Conservation (phyloP, 1,284 basidiomycete genomes). For the Pseudozyma pruni region DNA sequence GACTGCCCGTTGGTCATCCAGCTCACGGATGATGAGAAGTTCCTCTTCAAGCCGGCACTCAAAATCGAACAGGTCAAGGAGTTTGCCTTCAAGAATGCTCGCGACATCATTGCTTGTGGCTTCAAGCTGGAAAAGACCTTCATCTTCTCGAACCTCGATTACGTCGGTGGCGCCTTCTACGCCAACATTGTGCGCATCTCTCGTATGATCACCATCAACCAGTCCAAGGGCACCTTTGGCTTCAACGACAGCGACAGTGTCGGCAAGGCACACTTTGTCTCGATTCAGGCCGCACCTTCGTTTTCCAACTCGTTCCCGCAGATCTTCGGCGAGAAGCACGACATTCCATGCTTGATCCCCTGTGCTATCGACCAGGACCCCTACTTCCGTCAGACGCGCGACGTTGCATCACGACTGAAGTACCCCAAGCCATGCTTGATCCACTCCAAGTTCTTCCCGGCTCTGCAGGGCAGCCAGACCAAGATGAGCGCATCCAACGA, state of each 20-base stretch:
- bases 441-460: constrained; percentile 98
- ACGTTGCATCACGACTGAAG: constrained; percentile 91
- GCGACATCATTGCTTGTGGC: constrained; percentile 95
- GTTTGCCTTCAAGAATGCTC: constrained; percentile 87
- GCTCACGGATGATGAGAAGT: constrained; percentile 99
- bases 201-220: constrained; percentile 89
- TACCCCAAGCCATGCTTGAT: constrained; percentile 93
- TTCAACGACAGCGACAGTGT: constrained; percentile 93
- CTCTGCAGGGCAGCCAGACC: constrained; percentile 94
- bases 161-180: constrained; percentile 90
- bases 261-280: constrained; percentile 95
- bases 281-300: constrained; percentile 95
- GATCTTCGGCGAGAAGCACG: constrained; percentile 86
- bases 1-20: constrained; percentile 93
- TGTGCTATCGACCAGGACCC: constrained; percentile 95
- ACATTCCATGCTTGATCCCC: constrained; percentile 93
- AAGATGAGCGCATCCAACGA: constrained; percentile 98
- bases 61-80: constrained; percentile 87
- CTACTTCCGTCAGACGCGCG: constrained; percentile 96
- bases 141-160: constrained; percentile 93
- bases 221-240: constrained; percentile 94
- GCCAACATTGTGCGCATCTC: constrained; percentile 93
- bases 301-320: constrained; percentile 99
- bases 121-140: constrained; percentile 94
- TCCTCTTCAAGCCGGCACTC: constrained; percentile 93